Evolutionary conservation across 2,329 filamentous ascomycete genomes (phyloP).

Genomic region (Monosporascus sp.): DNA sequence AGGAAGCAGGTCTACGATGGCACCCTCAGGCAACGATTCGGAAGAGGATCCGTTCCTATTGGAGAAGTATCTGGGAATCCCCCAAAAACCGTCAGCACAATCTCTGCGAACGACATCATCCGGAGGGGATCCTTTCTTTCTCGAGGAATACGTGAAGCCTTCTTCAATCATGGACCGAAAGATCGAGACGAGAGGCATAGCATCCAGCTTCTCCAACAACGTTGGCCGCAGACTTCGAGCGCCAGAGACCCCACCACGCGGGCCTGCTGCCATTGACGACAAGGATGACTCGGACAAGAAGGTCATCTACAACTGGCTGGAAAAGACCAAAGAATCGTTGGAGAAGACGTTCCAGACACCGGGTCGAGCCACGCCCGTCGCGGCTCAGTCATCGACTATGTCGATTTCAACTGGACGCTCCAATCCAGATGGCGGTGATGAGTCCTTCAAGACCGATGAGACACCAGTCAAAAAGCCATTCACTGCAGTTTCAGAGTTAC

Average conservation of each 20-base stretch:
- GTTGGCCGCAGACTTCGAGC: neutral
- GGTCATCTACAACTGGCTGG: neutral
- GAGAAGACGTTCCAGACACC: neutral
- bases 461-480: neutral
- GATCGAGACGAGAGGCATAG: neutral
- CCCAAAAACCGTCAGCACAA: neutral
- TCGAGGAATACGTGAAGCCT: neutral
- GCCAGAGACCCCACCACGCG: neutral
- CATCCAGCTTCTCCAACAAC: neutral
- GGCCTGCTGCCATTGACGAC: neutral
- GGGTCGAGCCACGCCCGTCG: neutral
- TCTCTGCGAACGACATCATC: neutral
- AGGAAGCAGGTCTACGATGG: neutral
- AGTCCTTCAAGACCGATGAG: neutral
- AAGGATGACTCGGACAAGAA: neutral
- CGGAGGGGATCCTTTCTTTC: neutral
- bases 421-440: neutral
- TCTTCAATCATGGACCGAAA: neutral
- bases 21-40: neutral
- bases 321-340: neutral
- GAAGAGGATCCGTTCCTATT: slow-evolving; percentile 5
- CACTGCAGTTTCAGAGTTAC: neutral
- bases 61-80: slow-evolving; percentile 5
- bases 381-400: neutral
- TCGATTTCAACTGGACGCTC: neutral